A percentile compares a stretch with the other conserved stretches of the same genome.
Evolutionary conservation across 768 basidiomycete species (phyloP).

Genomic region (Podaxis pistillaris): DNA sequence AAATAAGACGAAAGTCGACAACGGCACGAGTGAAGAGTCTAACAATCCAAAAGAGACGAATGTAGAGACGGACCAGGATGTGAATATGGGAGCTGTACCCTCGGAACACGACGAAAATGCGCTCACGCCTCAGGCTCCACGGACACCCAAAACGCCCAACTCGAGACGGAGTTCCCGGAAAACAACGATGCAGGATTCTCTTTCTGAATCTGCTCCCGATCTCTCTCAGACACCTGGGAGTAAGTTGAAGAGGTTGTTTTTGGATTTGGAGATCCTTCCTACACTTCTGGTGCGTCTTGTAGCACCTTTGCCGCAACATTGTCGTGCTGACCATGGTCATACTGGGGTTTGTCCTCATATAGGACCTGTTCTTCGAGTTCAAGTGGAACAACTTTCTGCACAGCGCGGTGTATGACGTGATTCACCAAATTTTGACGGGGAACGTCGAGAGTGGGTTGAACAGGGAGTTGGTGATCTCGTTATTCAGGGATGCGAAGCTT

Average conservation of each 20-base stretch:
- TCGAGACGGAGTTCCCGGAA: conserved; percentile 60
- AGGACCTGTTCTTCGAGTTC: conserved; percentile 95
- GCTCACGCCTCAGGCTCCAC: conserved; percentile 7
- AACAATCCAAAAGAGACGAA: not conserved
- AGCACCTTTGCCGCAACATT: not conserved
- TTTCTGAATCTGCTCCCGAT: conserved; percentile 23
- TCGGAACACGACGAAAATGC: conserved; percentile 7
- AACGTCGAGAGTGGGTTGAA: conserved; percentile 81
- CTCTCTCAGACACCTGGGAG: conserved; percentile 65
- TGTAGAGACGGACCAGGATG: not conserved
- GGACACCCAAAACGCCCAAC: not conserved
- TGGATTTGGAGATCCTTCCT: conserved; percentile 70
- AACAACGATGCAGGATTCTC: conserved; percentile 31
- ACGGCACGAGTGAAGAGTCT: not conserved
- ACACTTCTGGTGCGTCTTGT: conserved; percentile 67
- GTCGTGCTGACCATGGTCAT: not conserved
- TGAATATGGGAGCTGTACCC: not conserved
- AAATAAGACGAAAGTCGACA: not conserved
- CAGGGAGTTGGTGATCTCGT: conserved; percentile 75
- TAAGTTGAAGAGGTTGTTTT: conserved; percentile 72
- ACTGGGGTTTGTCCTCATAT: conserved; percentile 27
- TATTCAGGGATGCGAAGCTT: conserved; percentile 84
- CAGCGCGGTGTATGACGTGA: conserved; percentile 91
- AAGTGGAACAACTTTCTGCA: conserved; percentile 99
- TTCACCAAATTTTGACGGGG: conserved; percentile 94